Evolutionary conservation across 2,329 filamentous ascomycete species (phyloP).

Genomic region (Metarhizium album): DNA sequence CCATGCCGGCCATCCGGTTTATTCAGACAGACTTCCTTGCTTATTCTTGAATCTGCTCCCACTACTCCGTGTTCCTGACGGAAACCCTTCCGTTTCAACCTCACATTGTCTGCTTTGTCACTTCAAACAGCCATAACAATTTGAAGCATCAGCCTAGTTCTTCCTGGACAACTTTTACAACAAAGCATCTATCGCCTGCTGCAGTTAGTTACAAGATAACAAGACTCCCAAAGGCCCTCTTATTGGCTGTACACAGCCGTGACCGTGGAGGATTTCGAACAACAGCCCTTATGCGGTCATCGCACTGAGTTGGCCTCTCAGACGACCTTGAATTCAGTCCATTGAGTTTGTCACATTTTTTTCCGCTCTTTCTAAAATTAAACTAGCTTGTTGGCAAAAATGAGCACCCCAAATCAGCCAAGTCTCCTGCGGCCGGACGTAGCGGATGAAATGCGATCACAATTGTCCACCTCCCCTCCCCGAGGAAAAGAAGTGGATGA

Average conservation of each 20-base stretch:
- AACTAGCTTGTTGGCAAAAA: not conserved
- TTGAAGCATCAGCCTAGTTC: not conserved
- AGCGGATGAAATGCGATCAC: not conserved
- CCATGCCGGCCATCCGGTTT: not conserved
- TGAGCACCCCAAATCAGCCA: not conserved
- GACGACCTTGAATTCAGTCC: not conserved
- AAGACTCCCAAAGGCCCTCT: not conserved
- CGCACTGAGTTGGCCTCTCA: not conserved
- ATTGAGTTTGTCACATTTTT: not conserved
- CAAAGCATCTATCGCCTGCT: not conserved
- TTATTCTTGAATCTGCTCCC: not conserved
- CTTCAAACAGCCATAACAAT: not conserved
- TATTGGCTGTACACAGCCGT: not conserved
- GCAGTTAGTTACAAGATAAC: not conserved
- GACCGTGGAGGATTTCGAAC: not conserved
- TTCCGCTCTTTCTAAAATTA: not conserved
- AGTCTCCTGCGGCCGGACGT: not conserved
- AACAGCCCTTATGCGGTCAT: not conserved
- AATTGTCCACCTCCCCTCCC: not conserved
- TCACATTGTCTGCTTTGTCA: not conserved
- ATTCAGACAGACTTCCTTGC: not conserved
- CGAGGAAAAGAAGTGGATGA: not conserved
- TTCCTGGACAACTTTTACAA: not conserved
- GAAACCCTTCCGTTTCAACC: not conserved
- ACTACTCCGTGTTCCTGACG: not conserved